phyloP scores from a whole-genome alignment of 805 yeast species.

The Saccharomycopsis malanga region DNA sequence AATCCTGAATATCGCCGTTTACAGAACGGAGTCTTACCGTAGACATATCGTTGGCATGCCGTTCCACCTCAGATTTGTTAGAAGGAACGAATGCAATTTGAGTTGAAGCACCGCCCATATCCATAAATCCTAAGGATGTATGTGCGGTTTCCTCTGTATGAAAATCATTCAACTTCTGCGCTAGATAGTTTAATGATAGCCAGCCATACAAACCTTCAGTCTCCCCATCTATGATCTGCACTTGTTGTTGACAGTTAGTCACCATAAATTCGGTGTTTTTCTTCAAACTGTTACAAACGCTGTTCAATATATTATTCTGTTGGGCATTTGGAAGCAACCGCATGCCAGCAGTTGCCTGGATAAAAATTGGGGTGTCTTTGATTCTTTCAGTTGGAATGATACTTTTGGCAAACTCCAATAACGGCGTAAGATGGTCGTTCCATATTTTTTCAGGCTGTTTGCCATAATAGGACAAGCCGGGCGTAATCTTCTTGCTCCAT shows the following conservation, averaged over 20 bases:
- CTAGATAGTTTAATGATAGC: slow-evolving; percentile 82
- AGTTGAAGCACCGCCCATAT: slow-evolving; percentile 99
- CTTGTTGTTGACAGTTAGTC: slow-evolving; percentile 56
- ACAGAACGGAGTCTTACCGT: slow-evolving; percentile 56
- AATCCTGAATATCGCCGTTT: slow-evolving; percentile 63
- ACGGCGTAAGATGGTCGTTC: slow-evolving; percentile 56
- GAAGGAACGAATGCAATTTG: slow-evolving; percentile 91
- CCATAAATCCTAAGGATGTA: slow-evolving; percentile 87
- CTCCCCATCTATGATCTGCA: slow-evolving; percentile 87
- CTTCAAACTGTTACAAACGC: slow-evolving; percentile 53
- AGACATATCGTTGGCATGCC: slow-evolving; percentile 69
- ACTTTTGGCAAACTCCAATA: slow-evolving; percentile 61
- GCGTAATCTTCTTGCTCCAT: slow-evolving; percentile 69
- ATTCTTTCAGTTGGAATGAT: slow-evolving; percentile 60
- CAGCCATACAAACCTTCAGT: slow-evolving; percentile 95
- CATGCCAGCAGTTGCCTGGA: slow-evolving; percentile 98
- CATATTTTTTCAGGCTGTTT: slow-evolving; percentile 46
- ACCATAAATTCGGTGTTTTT: slow-evolving; percentile 49
- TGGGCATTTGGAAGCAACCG: slow-evolving; percentile 56
- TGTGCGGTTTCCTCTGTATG: slow-evolving; percentile 36
- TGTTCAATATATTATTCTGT: slow-evolving; percentile 45
- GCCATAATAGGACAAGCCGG: slow-evolving; percentile 75
- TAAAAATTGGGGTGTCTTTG: slow-evolving; percentile 70
- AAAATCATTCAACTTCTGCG: slow-evolving; percentile 49
- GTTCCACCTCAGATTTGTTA: slow-evolving; percentile 45